Evolutionary conservation across 805 yeast species (phyloP), one percentile per base, ranked within the genome.

Genomic region (Metschnikowia dekortorum): DNA sequence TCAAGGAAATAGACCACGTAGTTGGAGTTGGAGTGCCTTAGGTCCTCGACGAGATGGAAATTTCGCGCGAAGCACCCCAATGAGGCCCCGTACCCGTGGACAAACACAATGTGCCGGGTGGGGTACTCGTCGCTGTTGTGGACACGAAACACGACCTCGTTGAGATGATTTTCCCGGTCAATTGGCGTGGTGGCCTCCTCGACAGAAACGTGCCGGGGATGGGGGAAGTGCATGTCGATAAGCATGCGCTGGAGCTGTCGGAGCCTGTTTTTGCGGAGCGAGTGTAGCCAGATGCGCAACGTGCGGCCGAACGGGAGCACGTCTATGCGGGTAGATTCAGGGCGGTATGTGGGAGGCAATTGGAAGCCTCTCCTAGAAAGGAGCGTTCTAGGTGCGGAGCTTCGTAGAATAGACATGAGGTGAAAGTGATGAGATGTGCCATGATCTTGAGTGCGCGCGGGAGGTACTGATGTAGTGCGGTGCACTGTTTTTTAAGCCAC

Each of bases 11-110:
- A 83, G 13, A 80, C 57, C 41, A 71, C 71, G 57, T 76, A 78
- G 39, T 73, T 73, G 53, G 53, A 70, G 41, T 50, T 61, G 54
- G 54, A 55, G 42, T 62, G 66, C 44, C 51, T 49, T 41, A 66
- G 59, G 18, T 64, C 45, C 52, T 61, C 70, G 44, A 80, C 61
- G 8, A 73, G 60, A 50, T 74, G 75, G 49, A 78, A 73, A 52
- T 80, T 80, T 46, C 82, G 69, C 32, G 81, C 81, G 68, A 78
- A 80, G 64, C 82, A 79, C 2, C 83, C 83, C 14, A 71, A 61
- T 0, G 81, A 71, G 1, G 84, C 82, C 0, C 81, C 84, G 61
- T 77, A 80, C 0, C 85, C 85, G 57, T 80, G 85, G 18, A 80
- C 49, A 65, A 80, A 73, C 3, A 79, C 84, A 22, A 80, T 53